Evolutionary conservation across 2,329 filamentous ascomycete genomes (phyloP), one percentile per base, ranked within the genome.

Genomic region (Thelonectria blattea): DNA sequence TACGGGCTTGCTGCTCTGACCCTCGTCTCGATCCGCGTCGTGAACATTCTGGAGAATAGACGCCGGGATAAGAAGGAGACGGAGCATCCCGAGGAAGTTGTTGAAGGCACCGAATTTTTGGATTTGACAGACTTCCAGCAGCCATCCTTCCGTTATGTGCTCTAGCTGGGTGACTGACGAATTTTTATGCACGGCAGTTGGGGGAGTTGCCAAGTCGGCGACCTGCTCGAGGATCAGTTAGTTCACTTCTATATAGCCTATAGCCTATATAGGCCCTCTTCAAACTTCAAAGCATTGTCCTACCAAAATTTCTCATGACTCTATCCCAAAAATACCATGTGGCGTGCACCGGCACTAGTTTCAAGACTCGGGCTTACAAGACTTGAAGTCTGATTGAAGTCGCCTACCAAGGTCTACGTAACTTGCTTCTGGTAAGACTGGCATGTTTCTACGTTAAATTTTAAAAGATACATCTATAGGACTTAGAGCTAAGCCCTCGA

Each of bases 101-200:
- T 51, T 4, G 41, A 52, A 6, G 61, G 65, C 17, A 66, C 65
- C 2, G 62, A 69, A 58, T 68, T 71, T 37, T 37, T 68, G 42
- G 69, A 71, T 49, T 17, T 70, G 37, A 68, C 69, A 3, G 68
- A 71, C 20, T 70, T 66, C 32, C 60, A 70, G 56, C 66, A 71
- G 34, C 60, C 65, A 0, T 39, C 48, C 30, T 70, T 71, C 48
- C 65, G 67, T 14, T 71, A 70, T 32, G 56, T 71, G 14, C 63
- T 68, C 22, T 70, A 48, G 22, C 7, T 14, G 34, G 34, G 15
- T 8, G 34, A 37, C 12, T 12, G 6, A 6, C 11, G 32, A 37
- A 15, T 20, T 7, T 43, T 43, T 3, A n/a, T 5, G 41, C 14
- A 18, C 3, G 41, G 41, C 41, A 10, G 41, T 43, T 43, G n/a